Conservation (phyloP, 2,329 filamentous ascomycete species). For the Akanthomyces dipterigenus region DNA sequence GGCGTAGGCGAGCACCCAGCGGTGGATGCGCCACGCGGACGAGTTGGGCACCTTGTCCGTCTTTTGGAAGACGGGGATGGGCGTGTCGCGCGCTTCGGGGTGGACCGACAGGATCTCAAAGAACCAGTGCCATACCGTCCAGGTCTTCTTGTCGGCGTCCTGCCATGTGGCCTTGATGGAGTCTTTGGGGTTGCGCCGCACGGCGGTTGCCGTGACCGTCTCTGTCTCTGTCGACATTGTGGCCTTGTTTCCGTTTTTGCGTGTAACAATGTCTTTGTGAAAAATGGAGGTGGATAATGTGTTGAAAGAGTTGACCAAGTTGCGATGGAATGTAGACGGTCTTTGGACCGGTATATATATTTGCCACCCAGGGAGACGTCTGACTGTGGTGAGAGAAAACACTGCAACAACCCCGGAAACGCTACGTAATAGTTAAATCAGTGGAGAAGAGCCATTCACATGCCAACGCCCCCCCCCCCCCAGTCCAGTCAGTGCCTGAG, state of each 20-base stretch:
- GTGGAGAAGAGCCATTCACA: background rate
- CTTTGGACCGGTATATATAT: background rate
- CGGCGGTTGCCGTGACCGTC: conserved; percentile 1
- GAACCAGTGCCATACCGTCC: conserved; percentile 27
- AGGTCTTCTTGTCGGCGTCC: conserved; percentile 19
- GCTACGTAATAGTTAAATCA: background rate
- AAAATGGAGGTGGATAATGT: too few species aligned
- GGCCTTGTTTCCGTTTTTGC: background rate
- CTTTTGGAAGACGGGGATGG: conserved; percentile 33
- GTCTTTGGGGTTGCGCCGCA: conserved; percentile 21
- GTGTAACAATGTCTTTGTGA: background rate
- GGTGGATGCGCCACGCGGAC: conserved; percentile 27
- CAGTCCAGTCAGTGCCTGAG: conserved; percentile 1
- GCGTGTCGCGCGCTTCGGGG: conserved; percentile 21
- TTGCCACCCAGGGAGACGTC: background rate
- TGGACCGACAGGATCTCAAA: conserved; percentile 26
- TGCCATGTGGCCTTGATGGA: conserved; percentile 37
- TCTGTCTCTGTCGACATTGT: conserved; percentile 9
- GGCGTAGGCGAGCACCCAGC: conserved; percentile 33
- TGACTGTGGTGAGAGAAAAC: background rate
- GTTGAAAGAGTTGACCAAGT: background rate
- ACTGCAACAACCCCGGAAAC: background rate
- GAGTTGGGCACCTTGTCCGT: conserved; percentile 34
- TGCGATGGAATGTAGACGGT: background rate
- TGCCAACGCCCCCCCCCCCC: background rate